Conservation (phyloP, 352 stramenopile genomes). For the Phytophthora sp. region DNA sequence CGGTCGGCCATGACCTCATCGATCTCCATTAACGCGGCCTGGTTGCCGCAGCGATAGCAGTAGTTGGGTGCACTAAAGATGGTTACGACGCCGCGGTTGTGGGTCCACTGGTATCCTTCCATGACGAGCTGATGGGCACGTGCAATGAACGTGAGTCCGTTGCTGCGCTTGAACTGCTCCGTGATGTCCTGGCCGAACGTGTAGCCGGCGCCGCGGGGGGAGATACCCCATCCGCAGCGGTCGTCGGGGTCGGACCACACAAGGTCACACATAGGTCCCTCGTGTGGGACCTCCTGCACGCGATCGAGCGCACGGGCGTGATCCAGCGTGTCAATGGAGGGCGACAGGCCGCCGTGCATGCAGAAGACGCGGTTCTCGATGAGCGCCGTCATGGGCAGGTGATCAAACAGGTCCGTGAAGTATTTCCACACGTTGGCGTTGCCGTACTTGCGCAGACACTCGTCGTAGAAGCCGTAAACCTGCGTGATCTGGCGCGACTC, state of each 20-base stretch:
- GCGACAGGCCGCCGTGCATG: slow-evolving; percentile 89
- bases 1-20: slow-evolving; percentile 91
- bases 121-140: slow-evolving; percentile 93
- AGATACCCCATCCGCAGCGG: slow-evolving; percentile 88
- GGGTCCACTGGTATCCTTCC: slow-evolving; percentile 94
- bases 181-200: slow-evolving; percentile 90
- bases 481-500: slow-evolving; percentile 84
- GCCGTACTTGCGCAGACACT: slow-evolving; percentile 96
- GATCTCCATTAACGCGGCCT: slow-evolving; percentile 95
- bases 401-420: slow-evolving; percentile 91
- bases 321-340: slow-evolving; percentile 89
- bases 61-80: slow-evolving; percentile 95
- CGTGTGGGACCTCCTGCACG: slow-evolving; percentile 88
- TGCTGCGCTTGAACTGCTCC: slow-evolving; percentile 91
- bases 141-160: slow-evolving; percentile 88
- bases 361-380: slow-evolving; percentile 92
- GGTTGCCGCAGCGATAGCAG: slow-evolving; percentile 96
- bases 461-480: slow-evolving; percentile 87
- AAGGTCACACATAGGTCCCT: slow-evolving; percentile 89
- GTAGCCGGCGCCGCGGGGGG: slow-evolving; percentile 84
- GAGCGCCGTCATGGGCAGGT: slow-evolving; percentile 87
- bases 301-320: slow-evolving; percentile 84
- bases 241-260: slow-evolving; percentile 91
- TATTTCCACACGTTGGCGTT: slow-evolving; percentile 93
- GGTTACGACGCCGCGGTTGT: slow-evolving; percentile 92